These are phyloP conservation scores for Aureobasidium sp. DNA, from an alignment of 2,329 filamentous ascomycete genomes.

Conservation along the genomic window DNA sequence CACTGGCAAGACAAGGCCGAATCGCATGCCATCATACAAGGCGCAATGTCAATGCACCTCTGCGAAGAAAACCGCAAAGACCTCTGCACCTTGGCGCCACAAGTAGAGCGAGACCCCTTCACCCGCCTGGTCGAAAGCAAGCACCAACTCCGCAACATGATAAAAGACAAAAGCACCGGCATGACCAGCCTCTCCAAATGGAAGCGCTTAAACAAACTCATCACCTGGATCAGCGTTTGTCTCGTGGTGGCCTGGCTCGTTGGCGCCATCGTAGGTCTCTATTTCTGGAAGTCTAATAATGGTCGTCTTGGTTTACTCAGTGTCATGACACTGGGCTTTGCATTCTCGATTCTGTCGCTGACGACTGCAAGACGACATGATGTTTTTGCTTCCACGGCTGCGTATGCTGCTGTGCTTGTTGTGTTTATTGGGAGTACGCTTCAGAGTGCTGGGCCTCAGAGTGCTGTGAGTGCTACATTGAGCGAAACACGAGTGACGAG, in stretches of 20 bases:
- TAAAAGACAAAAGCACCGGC: neutral
- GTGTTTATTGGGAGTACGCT: conserved; percentile 45
- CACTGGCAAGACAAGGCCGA: neutral
- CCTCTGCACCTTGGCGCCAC: conserved; percentile 3
- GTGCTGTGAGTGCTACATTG: neutral
- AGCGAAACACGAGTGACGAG: neutral
- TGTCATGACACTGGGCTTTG: neutral
- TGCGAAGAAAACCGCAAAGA: neutral
- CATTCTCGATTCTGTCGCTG: neutral
- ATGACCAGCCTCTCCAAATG: neutral
- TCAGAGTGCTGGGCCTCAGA: neutral
- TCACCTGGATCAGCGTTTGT: conserved; percentile 1
- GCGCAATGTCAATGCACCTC: neutral
- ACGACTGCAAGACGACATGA: conserved; percentile 5
- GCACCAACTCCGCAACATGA: neutral
- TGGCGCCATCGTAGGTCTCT: neutral
- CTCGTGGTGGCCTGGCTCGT: conserved; percentile 6
- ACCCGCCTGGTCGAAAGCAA: conserved; percentile 1
- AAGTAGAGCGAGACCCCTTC: conserved; percentile 4
- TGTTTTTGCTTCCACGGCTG: neutral
- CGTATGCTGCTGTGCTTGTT: conserved; percentile 45
- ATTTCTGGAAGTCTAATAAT: neutral
- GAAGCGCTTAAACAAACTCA: neutral
- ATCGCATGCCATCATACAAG: neutral
- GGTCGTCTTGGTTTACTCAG: conserved; percentile 6